Conservation (phyloP, 495 filamentous ascomycete genomes). For the Aspergillus biplanus region DNA sequence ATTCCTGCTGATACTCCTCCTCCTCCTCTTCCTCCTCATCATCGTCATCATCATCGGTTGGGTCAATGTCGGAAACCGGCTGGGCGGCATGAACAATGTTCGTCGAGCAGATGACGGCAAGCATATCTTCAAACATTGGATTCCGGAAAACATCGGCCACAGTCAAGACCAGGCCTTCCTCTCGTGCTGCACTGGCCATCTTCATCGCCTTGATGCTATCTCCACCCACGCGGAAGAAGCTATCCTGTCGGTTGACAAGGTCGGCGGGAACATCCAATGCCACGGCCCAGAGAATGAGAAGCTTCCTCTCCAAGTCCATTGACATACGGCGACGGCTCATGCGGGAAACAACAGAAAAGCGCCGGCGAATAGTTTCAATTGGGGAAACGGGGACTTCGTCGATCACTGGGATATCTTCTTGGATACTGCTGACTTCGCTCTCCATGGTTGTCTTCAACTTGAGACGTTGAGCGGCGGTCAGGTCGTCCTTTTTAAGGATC, state of each 20-base stretch:
- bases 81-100: constrained; percentile 1
- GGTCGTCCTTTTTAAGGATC: not conserved
- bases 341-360: not conserved
- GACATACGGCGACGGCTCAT: constrained; percentile 10
- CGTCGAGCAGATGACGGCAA: constrained; percentile 1
- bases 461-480: not conserved
- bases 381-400: not conserved
- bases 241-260: constrained; percentile 1
- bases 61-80: not conserved
- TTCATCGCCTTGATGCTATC: constrained; percentile 16
- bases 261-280: constrained; percentile 3
- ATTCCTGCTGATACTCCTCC: too few relatives aligned
- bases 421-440: not conserved
- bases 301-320: constrained; percentile 9
- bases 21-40: not conserved
- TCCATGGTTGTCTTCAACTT: not conserved
- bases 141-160: constrained; percentile 13
- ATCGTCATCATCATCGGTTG: not conserved
- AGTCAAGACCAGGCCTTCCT: constrained; percentile 2
- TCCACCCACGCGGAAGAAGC: constrained; percentile 14
- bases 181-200: not conserved
- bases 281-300: not conserved
- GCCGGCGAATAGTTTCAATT: constrained; percentile 3
- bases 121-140: constrained; percentile 10
- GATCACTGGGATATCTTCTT: not conserved